phyloP scores from a whole-genome alignment of 148 eudicot genomes.

The Chenopodium quinoa region DNA sequence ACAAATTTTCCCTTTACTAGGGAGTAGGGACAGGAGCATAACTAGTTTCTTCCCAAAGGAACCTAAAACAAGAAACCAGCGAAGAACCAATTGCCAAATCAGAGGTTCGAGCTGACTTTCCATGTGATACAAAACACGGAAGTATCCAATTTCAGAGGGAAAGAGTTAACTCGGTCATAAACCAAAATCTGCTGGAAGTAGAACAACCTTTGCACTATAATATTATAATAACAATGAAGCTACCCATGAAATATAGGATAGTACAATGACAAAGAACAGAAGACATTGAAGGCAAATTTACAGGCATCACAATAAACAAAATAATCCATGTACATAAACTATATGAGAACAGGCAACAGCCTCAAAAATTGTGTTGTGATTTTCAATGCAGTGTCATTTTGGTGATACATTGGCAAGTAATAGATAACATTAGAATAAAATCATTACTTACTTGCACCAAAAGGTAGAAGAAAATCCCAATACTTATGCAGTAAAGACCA shows the following conservation, averaged over 20 bases:
- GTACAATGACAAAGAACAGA: not conserved
- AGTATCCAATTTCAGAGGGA: not conserved
- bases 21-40: not conserved
- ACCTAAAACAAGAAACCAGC: not conserved
- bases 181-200: not conserved
- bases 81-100: not conserved
- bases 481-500: conserved; percentile 85
- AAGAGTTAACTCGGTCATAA: not conserved
- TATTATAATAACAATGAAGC: not conserved
- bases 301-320: not conserved
- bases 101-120: not conserved
- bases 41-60: not conserved
- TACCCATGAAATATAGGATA: not conserved
- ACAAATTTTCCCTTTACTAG: not conserved
- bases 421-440: not conserved
- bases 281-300: not conserved
- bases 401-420: not conserved
- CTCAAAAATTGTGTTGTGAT: not conserved
- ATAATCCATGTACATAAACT: not conserved
- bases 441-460: conserved; percentile 61
- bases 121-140: not conserved
- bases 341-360: not conserved
- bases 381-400: not conserved
- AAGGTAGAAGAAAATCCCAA: conserved; percentile 80
- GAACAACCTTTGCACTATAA: not conserved